These are phyloP conservation scores for Quillaja saponaria DNA, from an alignment of 306 rosid genomes.

Conservation along the genomic window DNA sequence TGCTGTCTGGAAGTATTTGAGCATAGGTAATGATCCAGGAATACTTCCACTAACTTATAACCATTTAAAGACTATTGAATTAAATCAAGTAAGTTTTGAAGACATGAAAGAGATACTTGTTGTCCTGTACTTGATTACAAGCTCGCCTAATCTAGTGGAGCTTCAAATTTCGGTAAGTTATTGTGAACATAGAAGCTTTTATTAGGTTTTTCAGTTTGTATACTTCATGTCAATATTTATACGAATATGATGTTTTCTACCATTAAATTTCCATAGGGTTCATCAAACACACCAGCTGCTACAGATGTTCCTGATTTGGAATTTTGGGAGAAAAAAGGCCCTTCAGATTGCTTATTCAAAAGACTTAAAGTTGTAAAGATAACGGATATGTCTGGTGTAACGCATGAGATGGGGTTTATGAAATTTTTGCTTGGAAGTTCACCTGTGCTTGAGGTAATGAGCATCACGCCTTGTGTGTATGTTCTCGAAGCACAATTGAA, in stretches of 20 bases:
- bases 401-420: conserved; percentile 75
- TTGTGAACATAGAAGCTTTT: not conserved
- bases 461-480: conserved; percentile 48
- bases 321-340: conserved; percentile 65
- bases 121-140: conserved; percentile 75
- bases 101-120: conserved; percentile 87
- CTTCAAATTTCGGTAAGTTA: conserved; percentile 82
- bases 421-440: conserved; percentile 68
- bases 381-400: conserved; percentile 72
- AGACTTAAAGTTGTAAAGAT: conserved; percentile 67
- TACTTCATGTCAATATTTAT: conserved; percentile 17
- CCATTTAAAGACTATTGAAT: conserved; percentile 63
- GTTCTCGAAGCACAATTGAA: conserved; percentile 48
- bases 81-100: conserved; percentile 89
- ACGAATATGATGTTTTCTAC: conserved; percentile 12
- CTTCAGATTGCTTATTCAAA: conserved; percentile 41
- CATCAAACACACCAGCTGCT: conserved; percentile 52
- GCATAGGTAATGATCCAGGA: conserved; percentile 66
- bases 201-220: not conserved
- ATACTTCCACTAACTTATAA: conserved; percentile 48
- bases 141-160: conserved; percentile 76
- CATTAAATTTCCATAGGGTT: conserved; percentile 50
- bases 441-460: conserved; percentile 69
- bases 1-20: conserved; percentile 65
- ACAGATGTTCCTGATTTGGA: conserved; percentile 62